Conservation (phyloP, 2,329 filamentous ascomycete genomes). For the Cladophialophora exuberans region DNA sequence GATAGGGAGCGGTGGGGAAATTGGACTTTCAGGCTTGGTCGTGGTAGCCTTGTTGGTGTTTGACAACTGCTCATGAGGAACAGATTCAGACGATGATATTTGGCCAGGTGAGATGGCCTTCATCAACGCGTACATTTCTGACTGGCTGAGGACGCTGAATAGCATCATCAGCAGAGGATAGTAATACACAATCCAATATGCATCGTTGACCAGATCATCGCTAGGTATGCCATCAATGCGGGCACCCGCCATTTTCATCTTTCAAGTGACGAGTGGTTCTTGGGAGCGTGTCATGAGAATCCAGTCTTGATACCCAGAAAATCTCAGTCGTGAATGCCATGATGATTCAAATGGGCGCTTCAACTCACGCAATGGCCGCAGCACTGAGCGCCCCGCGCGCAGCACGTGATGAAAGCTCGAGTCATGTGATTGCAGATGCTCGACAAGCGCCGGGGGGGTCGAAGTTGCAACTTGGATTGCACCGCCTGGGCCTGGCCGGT, state of each 20-base stretch:
- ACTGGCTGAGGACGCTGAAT: background rate
- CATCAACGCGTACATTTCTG: background rate
- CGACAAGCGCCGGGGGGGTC: too few species aligned
- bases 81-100: background rate
- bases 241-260: background rate
- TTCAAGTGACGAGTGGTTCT: background rate
- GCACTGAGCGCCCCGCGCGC: too few species aligned
- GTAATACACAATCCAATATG: background rate
- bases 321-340: too few species aligned
- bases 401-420: too few species aligned
- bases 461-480: too few species aligned
- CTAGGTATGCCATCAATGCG: background rate
- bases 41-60: background rate
- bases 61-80: background rate
- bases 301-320: too few species aligned
- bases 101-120: background rate
- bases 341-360: too few species aligned
- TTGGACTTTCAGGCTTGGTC: background rate
- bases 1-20: background rate
- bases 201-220: background rate
- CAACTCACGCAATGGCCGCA: too few species aligned
- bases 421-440: too few species aligned
- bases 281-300: too few species aligned
- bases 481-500: too few species aligned
- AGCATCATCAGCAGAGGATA: background rate